Evolutionary conservation across 495 filamentous ascomycete genomes (phyloP).

Genomic region (Aspergillus biplanus): DNA sequence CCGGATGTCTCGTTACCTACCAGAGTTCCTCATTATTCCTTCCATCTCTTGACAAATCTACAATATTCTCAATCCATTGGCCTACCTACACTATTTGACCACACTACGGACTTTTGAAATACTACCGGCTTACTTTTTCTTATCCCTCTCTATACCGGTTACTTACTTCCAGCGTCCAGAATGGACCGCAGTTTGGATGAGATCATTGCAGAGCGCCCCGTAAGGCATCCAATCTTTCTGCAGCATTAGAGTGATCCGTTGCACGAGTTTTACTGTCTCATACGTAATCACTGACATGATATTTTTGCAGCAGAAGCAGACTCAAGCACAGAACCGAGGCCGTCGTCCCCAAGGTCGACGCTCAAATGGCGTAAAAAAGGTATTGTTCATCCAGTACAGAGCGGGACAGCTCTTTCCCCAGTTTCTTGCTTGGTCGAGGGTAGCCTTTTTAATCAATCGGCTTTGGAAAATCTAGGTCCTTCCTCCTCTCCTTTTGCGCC

Average conservation of each 20-base stretch:
- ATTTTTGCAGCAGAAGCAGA: constrained; percentile 32
- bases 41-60: not conserved
- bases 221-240: constrained; percentile 42
- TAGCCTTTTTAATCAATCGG: constrained; percentile 38
- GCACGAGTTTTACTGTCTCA: not conserved
- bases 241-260: not conserved
- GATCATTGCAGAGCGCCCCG: constrained; percentile 79
- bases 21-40: not conserved
- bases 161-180: constrained; percentile 24
- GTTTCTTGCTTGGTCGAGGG: constrained; percentile 9
- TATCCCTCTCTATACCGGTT: constrained; percentile 3
- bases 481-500: constrained; percentile 42
- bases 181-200: constrained; percentile 88
- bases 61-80: constrained; percentile 16
- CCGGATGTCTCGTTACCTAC: constrained; percentile 7
- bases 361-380: constrained; percentile 85
- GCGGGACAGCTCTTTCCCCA: not conserved
- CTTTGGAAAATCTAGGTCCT: constrained; percentile 41
- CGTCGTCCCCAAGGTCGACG: constrained; percentile 64
- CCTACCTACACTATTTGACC: not conserved
- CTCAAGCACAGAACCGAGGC: constrained; percentile 44
- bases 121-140: not conserved
- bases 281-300: constrained; percentile 18
- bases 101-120: constrained; percentile 3
- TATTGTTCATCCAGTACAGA: constrained; percentile 30